These are phyloP conservation scores for Kernera saxatilis DNA, from an alignment of 345 rosid species.

Conservation along the genomic window DNA sequence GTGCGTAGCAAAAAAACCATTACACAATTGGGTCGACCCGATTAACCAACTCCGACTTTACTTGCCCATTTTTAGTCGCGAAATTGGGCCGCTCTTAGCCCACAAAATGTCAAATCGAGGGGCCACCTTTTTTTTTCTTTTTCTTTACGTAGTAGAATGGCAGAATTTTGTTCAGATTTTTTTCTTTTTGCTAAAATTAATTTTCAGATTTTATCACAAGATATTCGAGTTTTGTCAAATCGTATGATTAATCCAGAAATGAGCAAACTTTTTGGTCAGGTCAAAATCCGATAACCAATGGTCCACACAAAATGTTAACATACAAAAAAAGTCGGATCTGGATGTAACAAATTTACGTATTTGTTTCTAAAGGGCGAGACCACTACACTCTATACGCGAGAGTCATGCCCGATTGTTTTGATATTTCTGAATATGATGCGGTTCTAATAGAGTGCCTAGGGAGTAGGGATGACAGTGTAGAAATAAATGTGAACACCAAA, in stretches of 20 bases:
- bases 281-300: no score
- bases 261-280: neutral
- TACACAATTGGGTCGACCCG: neutral
- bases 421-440: no score
- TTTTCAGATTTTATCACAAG: neutral
- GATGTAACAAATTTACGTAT: no score
- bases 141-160: neutral
- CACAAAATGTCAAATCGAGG: neutral
- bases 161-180: no score
- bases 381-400: no score
- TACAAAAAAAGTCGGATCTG: no score
- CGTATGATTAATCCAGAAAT: neutral
- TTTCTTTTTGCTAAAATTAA: no score
- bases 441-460: neutral
- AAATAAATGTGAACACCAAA: constrained; percentile 16
- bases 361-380: no score
- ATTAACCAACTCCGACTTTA: neutral
- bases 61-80: neutral
- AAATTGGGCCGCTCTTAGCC: neutral
- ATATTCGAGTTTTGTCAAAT: neutral
- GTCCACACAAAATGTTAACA: no score
- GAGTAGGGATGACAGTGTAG: neutral
- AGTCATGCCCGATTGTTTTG: no score
- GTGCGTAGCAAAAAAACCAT: neutral
- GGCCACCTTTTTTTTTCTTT: neutral